A percentile compares a stretch with the other conserved stretches of the same genome.
Conservation (phyloP, 2,329 filamentous ascomycete genomes). For the Exophiala lecanii-corni region DNA sequence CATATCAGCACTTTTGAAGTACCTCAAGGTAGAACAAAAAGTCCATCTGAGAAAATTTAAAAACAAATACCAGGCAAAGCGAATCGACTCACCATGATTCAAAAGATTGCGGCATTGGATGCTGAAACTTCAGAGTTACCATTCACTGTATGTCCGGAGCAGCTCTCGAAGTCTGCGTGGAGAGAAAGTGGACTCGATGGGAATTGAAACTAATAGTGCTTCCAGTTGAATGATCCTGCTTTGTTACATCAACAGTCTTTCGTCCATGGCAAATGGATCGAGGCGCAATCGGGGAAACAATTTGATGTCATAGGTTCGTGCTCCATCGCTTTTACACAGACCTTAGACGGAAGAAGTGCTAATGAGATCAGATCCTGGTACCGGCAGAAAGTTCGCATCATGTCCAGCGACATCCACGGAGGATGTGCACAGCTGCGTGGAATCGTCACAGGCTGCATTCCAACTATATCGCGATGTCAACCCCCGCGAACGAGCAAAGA, state of each 20-base stretch:
- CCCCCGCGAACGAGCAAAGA: slow-evolving; percentile 56
- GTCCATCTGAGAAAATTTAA: too few species aligned
- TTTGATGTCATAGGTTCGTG: slow-evolving; percentile 9
- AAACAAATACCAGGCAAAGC: too few species aligned
- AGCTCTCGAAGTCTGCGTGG: too few species aligned
- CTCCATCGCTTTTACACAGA: slow-evolving; percentile 37
- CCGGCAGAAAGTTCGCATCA: slow-evolving; percentile 45
- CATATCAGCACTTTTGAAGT: too few species aligned
- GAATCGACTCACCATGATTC: too few species aligned
- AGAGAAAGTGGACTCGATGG: too few species aligned
- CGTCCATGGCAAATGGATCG: slow-evolving; percentile 45
- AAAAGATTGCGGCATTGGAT: too few species aligned
- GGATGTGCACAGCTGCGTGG: slow-evolving; percentile 57
- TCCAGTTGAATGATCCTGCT: neutral
- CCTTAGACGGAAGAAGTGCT: neutral
- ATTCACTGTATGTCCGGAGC: too few species aligned
- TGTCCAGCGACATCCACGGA: slow-evolving; percentile 46
- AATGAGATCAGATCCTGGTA: slow-evolving; percentile 48
- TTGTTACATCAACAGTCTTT: neutral
- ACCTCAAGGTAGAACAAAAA: too few species aligned
- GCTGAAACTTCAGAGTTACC: too few species aligned
- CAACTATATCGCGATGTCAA: slow-evolving; percentile 54
- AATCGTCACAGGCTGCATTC: slow-evolving; percentile 56
- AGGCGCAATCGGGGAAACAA: slow-evolving; percentile 28
- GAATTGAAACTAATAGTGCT: too few species aligned